Percentiles rank a stretch among this genome's conserved stretches.
These are phyloP conservation scores for Anastatica hierochuntica DNA, from an alignment of 345 rosid genomes.

Conservation along the genomic window DNA sequence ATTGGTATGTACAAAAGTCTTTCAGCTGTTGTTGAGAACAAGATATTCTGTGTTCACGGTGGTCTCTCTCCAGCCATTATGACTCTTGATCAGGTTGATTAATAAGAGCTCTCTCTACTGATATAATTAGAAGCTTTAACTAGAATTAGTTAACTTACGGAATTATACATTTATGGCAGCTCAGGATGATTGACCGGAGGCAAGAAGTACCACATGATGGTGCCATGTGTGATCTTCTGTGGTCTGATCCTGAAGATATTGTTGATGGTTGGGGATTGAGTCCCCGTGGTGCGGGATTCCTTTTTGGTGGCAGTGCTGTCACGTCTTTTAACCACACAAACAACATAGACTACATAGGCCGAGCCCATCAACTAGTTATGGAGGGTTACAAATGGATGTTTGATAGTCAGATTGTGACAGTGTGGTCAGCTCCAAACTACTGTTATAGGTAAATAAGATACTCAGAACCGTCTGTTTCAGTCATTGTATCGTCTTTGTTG, in stretches of 20 bases:
- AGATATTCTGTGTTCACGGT: conserved; percentile 80
- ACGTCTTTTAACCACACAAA: conserved; percentile 77
- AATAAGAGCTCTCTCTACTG: conserved; percentile 7
- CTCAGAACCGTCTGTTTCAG: background rate
- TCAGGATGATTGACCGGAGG: conserved; percentile 75
- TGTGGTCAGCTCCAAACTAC: conserved; percentile 99
- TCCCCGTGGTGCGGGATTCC: conserved; percentile 94
- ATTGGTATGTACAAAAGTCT: conserved; percentile 32
- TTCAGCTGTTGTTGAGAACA: conserved; percentile 87
- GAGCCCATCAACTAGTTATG: conserved; percentile 98
- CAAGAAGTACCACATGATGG: conserved; percentile 99
- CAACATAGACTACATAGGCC: conserved; percentile 75
- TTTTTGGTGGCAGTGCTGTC: conserved; percentile 89
- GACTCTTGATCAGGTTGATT: conserved; percentile 81
- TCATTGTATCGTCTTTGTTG: background rate
- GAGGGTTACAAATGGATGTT: conserved; percentile 99
- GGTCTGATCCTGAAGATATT: conserved; percentile 98
- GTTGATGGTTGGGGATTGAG: conserved; percentile 99
- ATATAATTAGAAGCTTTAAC: conserved; percentile 4
- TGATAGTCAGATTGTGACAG: conserved; percentile 83
- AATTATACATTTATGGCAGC: conserved; percentile 29
- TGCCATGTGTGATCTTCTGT: conserved; percentile 96
- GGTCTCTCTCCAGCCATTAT: conserved; percentile 83
- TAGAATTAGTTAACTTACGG: background rate
- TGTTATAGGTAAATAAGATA: conserved; percentile 66